Evolutionary conservation across 2,329 filamentous ascomycete genomes (phyloP), one percentile per base, ranked within the genome.

Genomic region (Pseudogymnoascus pannorum): DNA sequence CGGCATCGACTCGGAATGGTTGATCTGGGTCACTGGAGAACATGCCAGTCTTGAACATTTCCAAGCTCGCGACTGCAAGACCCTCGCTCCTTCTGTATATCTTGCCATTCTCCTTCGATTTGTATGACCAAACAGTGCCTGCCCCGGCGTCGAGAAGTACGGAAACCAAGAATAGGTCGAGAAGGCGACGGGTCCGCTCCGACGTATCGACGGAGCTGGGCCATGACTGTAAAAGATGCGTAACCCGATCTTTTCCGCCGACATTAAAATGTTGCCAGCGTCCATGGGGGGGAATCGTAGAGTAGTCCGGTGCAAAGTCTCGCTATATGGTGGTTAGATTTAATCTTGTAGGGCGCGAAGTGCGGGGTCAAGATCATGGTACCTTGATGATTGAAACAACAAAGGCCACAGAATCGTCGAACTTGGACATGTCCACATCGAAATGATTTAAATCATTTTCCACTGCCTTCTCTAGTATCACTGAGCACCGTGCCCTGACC

Each of bases 41-140:
- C 33, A 91, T 72, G 33, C 94, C 94, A 12, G 84, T 80, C 76
- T 96, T 96, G 82, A 96, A 97, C 92, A 97, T 96, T 68, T 97
- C 92, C 69, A 87, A 71, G 66, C 81, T 86, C 5, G 85, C 85
- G 66, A 87, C 86, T 7, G 92, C 92, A 61, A 97, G 81, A 7
- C 92, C 92, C 74, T 97, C 94, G 64, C 92, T 96, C 58, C 94
- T 86, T 59, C 85, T 81, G 75, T 93, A 97, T 40, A 88, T 75
- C 64, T 87, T 88, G 61, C 90, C 91, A 66, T 92, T 95, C 71
- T 96, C 92, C 65, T 87, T 87, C 72, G 91, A 96, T 78, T 90
- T 94, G 77, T 96, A 99, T 67, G 86, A 87, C 94, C 94, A 99
- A 66, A 85, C 82, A 2, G 86, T 93, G 40, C 94, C 94, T 1